phyloP scores from a whole-genome alignment of 2,329 filamentous ascomycete genomes.

The Phoma herbarum region DNA sequence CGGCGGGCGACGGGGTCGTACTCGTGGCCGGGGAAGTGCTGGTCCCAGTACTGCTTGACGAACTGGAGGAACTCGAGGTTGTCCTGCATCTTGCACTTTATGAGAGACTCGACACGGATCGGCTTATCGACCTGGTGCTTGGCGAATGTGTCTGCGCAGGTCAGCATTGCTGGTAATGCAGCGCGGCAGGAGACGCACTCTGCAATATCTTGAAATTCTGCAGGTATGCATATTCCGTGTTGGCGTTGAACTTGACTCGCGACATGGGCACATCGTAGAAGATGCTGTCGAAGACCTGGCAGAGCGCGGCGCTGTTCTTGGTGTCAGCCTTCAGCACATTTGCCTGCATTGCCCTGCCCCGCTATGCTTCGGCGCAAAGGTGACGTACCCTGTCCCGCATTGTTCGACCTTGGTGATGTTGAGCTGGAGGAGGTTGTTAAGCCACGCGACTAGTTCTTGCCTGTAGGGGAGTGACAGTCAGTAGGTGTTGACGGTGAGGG shows the following conservation, averaged over 20 bases:
- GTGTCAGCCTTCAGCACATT: conserved; percentile 30
- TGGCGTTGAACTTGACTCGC: conserved; percentile 97
- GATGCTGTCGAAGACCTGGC: conserved; percentile 98
- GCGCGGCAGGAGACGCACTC: conserved; percentile 67
- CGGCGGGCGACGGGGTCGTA: conserved; percentile 90
- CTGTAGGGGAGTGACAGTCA: conserved; percentile 59
- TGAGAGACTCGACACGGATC: conserved; percentile 84
- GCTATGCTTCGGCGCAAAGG: conserved; percentile 17
- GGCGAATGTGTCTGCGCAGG: conserved; percentile 75
- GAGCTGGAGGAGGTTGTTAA: conserved; percentile 96
- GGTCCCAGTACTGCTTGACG: conserved; percentile 96
- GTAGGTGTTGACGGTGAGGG: conserved; percentile 29
- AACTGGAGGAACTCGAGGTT: conserved; percentile 99
- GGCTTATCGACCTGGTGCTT: conserved; percentile 89
- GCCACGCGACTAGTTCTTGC: conserved; percentile 95
- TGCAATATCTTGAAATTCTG: conserved; percentile 99
- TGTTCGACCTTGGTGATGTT: conserved; percentile 99
- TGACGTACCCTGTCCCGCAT: conserved; percentile 90
- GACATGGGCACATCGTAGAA: conserved; percentile 95
- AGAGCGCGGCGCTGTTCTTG: conserved; percentile 79
- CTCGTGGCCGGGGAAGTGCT: conserved; percentile 95
- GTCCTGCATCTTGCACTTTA: conserved; percentile 99
- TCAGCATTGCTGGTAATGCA: conserved; percentile 4
- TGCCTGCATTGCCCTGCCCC: conserved; percentile 7
- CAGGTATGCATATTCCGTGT: conserved; percentile 94